Evolutionary conservation across 129 eudicot species (phyloP).

Genomic region (Helianthus tuberosus): DNA sequence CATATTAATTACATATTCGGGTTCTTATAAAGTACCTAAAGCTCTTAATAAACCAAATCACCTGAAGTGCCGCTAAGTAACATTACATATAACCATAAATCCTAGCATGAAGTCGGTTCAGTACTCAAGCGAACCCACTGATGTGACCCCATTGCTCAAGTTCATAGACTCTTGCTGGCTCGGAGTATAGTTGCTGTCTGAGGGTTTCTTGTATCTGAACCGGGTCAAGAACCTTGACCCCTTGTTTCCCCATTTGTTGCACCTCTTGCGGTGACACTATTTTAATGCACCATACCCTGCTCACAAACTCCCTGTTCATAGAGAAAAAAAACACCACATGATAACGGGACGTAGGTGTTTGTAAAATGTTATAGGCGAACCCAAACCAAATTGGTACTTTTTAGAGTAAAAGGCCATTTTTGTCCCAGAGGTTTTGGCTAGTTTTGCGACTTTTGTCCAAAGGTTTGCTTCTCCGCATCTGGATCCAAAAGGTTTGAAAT

Average conservation of each 20-base stretch:
- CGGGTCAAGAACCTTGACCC: constrained; percentile 62
- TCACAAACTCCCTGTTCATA: constrained; percentile 79
- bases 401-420: too few species aligned
- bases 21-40: constrained; percentile 25
- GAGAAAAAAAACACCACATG: not conserved
- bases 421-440: too few species aligned
- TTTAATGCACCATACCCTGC: constrained; percentile 81
- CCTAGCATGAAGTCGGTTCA: constrained; percentile 31
- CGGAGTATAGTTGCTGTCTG: constrained; percentile 34
- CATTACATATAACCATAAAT: constrained; percentile 14
- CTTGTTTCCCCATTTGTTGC: constrained; percentile 88
- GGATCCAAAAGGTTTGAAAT: too few species aligned
- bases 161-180: constrained; percentile 52
- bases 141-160: constrained; percentile 54
- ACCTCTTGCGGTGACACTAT: constrained; percentile 85
- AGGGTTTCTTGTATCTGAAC: constrained; percentile 48
- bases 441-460: too few species aligned
- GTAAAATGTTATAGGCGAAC: not conserved
- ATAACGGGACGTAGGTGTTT: not conserved
- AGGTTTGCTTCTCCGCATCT: too few species aligned
- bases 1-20: constrained; percentile 48
- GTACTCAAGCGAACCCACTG: constrained; percentile 75
- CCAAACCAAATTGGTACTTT: too few species aligned
- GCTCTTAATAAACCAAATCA: constrained; percentile 33
- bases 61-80: constrained; percentile 28